A percentile compares a stretch with the other conserved stretches of the same genome.
phyloP scores from a whole-genome alignment of 805 yeast genomes.

The Schizosaccharomyces octosporus region DNA sequence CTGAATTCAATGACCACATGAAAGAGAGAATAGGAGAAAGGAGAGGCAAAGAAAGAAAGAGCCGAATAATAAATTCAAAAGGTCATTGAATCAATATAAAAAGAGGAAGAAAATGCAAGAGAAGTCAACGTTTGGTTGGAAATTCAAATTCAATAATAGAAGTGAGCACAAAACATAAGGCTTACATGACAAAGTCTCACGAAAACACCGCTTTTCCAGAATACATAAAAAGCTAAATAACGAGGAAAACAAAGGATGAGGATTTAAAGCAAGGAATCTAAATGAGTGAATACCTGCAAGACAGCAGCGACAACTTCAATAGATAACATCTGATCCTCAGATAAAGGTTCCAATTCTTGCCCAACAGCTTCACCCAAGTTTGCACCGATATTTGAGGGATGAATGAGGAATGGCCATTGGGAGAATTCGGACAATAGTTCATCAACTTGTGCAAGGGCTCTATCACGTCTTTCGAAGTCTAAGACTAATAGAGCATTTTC shows the following conservation, averaged over 20 bases:
- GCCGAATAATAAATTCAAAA: too few relatives aligned
- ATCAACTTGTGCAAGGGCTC: slow-evolving; percentile 83
- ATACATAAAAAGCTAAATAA: background rate
- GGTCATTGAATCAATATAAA: too few relatives aligned
- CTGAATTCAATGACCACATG: too few relatives aligned
- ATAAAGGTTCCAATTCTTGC: slow-evolving; percentile 23
- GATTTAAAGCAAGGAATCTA: slow-evolving; percentile 40
- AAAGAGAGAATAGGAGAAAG: too few relatives aligned
- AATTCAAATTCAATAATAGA: too few relatives aligned
- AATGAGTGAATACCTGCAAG: slow-evolving; percentile 63
- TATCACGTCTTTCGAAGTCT: slow-evolving; percentile 71
- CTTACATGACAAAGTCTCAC: too few relatives aligned
- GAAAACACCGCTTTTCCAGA: too few relatives aligned
- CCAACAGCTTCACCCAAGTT: slow-evolving; percentile 31
- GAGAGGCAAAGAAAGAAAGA: too few relatives aligned
- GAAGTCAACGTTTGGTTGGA: too few relatives aligned
- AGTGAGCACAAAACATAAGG: too few relatives aligned
- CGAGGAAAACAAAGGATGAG: background rate
- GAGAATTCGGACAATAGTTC: slow-evolving; percentile 62
- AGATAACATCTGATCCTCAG: slow-evolving; percentile 26
- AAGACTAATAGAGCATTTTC: slow-evolving; percentile 57
- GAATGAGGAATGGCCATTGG: slow-evolving; percentile 57
- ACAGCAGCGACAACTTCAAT: slow-evolving; percentile 86
- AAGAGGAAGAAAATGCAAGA: too few relatives aligned
- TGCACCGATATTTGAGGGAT: slow-evolving; percentile 34